Base-by-base conservation (phyloP, 805 yeast genomes). In the Tetrapisispora fleetii region DNA sequence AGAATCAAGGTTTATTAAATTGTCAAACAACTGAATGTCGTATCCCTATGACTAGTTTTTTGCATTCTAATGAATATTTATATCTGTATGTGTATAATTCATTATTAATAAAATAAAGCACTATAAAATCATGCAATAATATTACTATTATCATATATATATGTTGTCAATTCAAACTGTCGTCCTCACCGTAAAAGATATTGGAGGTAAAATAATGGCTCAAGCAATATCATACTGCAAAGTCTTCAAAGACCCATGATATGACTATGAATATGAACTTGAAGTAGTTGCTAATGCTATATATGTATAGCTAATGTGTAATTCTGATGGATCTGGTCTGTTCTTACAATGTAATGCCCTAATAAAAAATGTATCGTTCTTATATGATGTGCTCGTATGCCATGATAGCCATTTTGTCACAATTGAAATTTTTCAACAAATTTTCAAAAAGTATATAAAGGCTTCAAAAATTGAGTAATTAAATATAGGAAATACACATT, bases 1-100 rank as follows among this genome's bases (percentile, higher is more conserved):
- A 27, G 43, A 40, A 40, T 24, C 43, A 40, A 27, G 35, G 14
- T 32, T 32, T 32, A 32, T 32, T 32, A 32, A 32, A 32, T 32
- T 32, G 35, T 32, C 13, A 32, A 32, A 11, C n/a, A 14, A 11
- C 35, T 32, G n/a, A 11, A 32, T 13, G 35, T 32, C n/a, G 10
- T 32, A 32, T 13, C n/a, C 35, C 10, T 32, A 32, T 32, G 35
- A 32, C 35, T 13, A 16, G 35, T 27, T 24, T 4, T 32, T 41
- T 41, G 30, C 24, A 18, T 30, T 16, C 37, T 30, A 19, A 43
- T 35, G 33, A 24, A 33, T 43, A 22, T 33, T 35, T 21, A 35
- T 35, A 38, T 38, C 37, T 45, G 18, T 38, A 45, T 28, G 32
- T 45, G 21, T 30, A 36, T 45, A 45, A 32, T 41, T 30, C 44